phyloP scores from a whole-genome alignment of 768 basidiomycete genomes.

The Amanita rubescens region DNA sequence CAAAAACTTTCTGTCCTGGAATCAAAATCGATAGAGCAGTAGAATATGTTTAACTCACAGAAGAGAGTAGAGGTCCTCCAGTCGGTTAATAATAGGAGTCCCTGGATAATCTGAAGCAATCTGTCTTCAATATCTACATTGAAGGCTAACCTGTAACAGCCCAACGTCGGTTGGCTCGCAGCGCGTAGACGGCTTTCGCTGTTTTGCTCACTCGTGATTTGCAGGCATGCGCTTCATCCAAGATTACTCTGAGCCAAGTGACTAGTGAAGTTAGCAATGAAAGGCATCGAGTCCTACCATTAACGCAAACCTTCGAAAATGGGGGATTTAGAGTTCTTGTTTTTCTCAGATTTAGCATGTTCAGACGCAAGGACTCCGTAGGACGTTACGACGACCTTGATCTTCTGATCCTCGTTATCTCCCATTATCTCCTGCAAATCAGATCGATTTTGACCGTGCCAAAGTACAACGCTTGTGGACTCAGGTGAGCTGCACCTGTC shows the following conservation, averaged over 20 bases:
- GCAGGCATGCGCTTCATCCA: slow-evolving; percentile 95
- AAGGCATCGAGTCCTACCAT: slow-evolving; percentile 25
- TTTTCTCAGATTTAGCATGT: slow-evolving; percentile 61
- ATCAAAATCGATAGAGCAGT: background rate
- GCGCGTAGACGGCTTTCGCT: slow-evolving; percentile 81
- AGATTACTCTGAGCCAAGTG: slow-evolving; percentile 73
- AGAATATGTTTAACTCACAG: slow-evolving; percentile 33
- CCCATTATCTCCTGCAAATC: slow-evolving; percentile 57
- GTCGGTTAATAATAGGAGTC: slow-evolving; percentile 91
- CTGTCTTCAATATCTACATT: background rate
- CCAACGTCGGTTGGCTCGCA: slow-evolving; percentile 78
- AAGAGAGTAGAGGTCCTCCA: slow-evolving; percentile 88
- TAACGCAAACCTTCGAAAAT: slow-evolving; percentile 69
- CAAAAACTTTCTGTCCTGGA: slow-evolving; percentile 55
- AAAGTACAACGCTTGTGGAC: slow-evolving; percentile 59
- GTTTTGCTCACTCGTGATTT: slow-evolving; percentile 86
- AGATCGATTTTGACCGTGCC: slow-evolving; percentile 85
- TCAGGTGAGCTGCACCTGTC: slow-evolving; percentile 71
- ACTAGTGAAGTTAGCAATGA: slow-evolving; percentile 32
- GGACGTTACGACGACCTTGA: slow-evolving; percentile 84
- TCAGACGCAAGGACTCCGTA: slow-evolving; percentile 92
- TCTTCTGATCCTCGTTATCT: slow-evolving; percentile 38
- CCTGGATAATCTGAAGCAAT: slow-evolving; percentile 29
- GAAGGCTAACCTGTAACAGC: slow-evolving; percentile 64
- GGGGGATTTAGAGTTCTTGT: slow-evolving; percentile 37